Evolutionary conservation across 2,329 filamentous ascomycete species (phyloP).

Genomic region (Mycogone perniciosa): DNA sequence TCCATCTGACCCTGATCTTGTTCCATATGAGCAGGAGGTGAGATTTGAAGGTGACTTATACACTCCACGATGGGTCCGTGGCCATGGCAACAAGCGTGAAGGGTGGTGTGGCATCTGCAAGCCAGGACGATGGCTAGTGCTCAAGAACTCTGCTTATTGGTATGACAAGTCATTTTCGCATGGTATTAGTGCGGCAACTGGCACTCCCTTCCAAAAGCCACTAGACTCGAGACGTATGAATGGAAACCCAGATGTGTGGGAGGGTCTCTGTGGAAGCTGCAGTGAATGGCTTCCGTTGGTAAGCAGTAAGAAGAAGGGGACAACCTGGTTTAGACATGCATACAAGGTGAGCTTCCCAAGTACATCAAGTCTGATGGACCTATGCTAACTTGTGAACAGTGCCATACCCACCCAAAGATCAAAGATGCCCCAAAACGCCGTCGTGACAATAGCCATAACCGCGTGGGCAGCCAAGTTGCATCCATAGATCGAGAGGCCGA

Average conservation of each 20-base stretch:
- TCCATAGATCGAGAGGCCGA: slow-evolving; percentile 45
- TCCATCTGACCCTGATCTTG: slow-evolving; percentile 65
- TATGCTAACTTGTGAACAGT: slow-evolving; percentile 40
- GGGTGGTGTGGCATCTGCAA: slow-evolving; percentile 89
- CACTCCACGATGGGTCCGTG: slow-evolving; percentile 76
- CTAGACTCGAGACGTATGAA: slow-evolving; percentile 70
- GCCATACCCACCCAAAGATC: slow-evolving; percentile 64
- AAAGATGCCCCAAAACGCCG: slow-evolving; percentile 65
- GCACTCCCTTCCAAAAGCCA: slow-evolving; percentile 70
- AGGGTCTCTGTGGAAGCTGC: slow-evolving; percentile 71
- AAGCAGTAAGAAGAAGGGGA: slow-evolving; percentile 87
- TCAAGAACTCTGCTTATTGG: slow-evolving; percentile 90
- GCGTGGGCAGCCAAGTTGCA: slow-evolving; percentile 31
- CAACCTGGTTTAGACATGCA: slow-evolving; percentile 83
- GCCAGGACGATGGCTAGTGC: slow-evolving; percentile 74
- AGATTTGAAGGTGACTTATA: slow-evolving; percentile 78
- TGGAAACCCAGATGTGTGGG: slow-evolving; percentile 75
- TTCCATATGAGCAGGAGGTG: slow-evolving; percentile 72
- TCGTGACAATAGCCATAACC: slow-evolving; percentile 53
- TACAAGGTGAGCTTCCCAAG: slow-evolving; percentile 60
- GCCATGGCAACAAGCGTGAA: slow-evolving; percentile 80
- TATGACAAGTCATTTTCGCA: slow-evolving; percentile 90
- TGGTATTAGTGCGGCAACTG: slow-evolving; percentile 76
- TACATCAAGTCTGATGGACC: no score
- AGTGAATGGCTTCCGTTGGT: slow-evolving; percentile 76